Evolutionary conservation across 2,329 filamentous ascomycete species (phyloP).

Genomic region (Aspergillus jensenii): DNA sequence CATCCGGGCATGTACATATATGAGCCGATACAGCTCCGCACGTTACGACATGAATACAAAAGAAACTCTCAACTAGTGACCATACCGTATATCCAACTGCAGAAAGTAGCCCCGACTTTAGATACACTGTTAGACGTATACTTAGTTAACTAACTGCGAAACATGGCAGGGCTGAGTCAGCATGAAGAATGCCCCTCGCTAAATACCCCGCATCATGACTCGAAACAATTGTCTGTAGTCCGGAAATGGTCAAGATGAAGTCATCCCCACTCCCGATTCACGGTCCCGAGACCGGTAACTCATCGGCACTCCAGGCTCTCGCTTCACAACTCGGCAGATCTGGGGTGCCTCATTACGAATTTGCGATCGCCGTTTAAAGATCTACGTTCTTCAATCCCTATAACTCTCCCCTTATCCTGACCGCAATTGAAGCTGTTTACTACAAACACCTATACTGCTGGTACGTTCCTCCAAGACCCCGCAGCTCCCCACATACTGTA

Average conservation of each 20-base stretch:
- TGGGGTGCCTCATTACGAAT: neutral
- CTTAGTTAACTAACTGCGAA: no score
- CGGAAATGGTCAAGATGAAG: no score
- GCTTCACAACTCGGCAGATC: slow-evolving; percentile 23
- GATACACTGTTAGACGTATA: no score
- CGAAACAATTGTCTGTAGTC: no score
- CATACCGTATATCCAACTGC: no score
- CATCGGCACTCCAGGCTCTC: slow-evolving; percentile 16
- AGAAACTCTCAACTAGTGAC: no score
- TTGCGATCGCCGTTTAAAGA: neutral
- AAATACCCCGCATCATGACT: no score
- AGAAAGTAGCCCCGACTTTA: no score
- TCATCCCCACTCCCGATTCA: slow-evolving; percentile 4
- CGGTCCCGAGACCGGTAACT: slow-evolving; percentile 16
- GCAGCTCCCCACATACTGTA: no score
- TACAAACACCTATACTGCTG: neutral
- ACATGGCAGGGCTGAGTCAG: no score
- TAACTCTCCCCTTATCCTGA: neutral
- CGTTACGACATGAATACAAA: neutral
- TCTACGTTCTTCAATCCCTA: neutral
- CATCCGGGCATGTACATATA: slow-evolving; percentile 2
- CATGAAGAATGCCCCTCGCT: no score
- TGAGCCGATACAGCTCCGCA: slow-evolving; percentile 1
- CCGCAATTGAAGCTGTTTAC: no score
- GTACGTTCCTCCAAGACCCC: neutral